Percentiles rank a stretch among this genome's conserved stretches.
Evolutionary conservation across 2,329 filamentous ascomycete species (phyloP).

Genomic region (Aspergillus transmontanensis): DNA sequence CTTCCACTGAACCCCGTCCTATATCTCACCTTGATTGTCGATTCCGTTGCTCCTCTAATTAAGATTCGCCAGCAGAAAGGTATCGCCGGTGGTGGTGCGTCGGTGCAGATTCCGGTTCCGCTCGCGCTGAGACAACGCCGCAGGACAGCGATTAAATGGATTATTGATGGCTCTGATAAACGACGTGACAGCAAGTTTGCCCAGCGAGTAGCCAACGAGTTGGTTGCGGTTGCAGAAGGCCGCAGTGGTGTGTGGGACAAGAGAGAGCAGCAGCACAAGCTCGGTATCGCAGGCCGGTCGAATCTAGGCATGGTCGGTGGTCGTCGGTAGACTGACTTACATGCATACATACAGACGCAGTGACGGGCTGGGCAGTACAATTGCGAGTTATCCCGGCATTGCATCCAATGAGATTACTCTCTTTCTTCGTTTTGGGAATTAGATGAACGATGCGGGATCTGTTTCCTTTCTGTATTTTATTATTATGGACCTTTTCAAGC

Average conservation of each 20-base stretch:
- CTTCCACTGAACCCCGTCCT: conserved; percentile 86
- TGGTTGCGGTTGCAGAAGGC: conserved; percentile 86
- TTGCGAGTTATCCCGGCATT: background rate
- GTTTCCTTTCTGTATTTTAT: background rate
- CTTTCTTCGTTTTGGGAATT: background rate
- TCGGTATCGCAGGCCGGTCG: conserved; percentile 74
- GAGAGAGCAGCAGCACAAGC: conserved; percentile 75
- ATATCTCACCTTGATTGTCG: conserved; percentile 87
- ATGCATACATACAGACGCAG: background rate
- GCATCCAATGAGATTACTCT: background rate
- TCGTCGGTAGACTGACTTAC: conserved; percentile 1
- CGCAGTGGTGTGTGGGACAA: conserved; percentile 82
- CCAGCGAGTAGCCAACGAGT: conserved; percentile 78
- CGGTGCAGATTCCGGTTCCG: conserved; percentile 80
- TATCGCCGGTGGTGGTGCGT: conserved; percentile 80
- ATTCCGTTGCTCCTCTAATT: conserved; percentile 88
- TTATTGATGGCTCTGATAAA: conserved; percentile 80
- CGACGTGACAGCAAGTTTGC: conserved; percentile 74
- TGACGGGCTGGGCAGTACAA: background rate
- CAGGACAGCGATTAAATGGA: conserved; percentile 82
- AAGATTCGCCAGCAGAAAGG: conserved; percentile 76
- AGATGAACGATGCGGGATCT: background rate
- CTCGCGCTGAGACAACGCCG: conserved; percentile 74
- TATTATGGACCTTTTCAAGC: background rate
- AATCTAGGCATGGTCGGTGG: conserved; percentile 52